phyloP scores from a whole-genome alignment of 164 flowering plant genomes.

The Litsea cubeba region DNA sequence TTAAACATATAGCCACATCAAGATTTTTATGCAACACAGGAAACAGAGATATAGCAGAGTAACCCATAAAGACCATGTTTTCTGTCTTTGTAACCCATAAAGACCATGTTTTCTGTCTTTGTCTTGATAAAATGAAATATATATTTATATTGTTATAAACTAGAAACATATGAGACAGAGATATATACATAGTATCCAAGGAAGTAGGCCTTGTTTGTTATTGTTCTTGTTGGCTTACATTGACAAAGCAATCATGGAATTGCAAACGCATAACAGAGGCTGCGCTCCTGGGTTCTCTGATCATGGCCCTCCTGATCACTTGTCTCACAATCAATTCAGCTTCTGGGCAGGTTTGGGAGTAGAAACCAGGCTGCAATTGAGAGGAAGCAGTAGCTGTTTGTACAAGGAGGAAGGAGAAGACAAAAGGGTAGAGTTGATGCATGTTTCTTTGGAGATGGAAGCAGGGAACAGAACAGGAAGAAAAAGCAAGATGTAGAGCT shows the following conservation, averaged over 20 bases:
- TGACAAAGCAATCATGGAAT: conserved; percentile 92
- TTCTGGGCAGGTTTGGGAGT: conserved; percentile 58
- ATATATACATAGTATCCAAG: no score
- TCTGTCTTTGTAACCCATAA: no score
- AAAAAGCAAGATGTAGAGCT: background rate
- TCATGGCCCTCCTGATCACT: conserved; percentile 48
- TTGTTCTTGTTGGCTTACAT: conserved; percentile 33
- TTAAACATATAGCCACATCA: no score
- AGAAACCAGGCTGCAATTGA: conserved; percentile 39
- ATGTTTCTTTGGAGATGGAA: background rate
- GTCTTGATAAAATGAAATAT: no score
- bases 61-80: no score
- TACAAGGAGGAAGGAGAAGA: conserved; percentile 7
- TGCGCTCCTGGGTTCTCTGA: conserved; percentile 54
- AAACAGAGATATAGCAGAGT: no score
- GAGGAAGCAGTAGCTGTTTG: background rate
- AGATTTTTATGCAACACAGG: no score
- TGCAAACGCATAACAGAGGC: conserved; percentile 96
- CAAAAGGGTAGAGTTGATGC: background rate
- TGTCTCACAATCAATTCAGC: conserved; percentile 56
- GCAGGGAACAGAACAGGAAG: background rate
- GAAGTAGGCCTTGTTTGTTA: background rate
- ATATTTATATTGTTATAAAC: no score
- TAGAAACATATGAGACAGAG: no score
- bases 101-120: no score